Conservation (phyloP, 2,329 filamentous ascomycete species). For the Harringtonia lauricola region DNA sequence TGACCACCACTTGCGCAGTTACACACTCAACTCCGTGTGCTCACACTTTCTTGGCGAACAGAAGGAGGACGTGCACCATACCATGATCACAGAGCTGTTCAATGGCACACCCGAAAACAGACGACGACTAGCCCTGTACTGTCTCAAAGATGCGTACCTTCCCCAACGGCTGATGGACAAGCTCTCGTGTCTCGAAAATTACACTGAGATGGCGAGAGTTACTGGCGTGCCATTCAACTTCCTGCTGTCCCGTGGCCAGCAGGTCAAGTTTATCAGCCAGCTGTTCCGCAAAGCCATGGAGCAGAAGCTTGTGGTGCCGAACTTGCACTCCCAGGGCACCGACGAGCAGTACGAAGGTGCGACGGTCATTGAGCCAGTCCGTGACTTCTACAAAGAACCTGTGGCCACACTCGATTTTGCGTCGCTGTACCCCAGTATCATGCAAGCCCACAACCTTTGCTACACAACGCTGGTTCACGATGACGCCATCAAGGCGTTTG, state of each 20-base stretch:
- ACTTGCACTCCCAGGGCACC: slow-evolving; percentile 56
- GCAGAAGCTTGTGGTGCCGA: slow-evolving; percentile 88
- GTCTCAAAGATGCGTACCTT: slow-evolving; percentile 92
- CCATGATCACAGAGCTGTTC: slow-evolving; percentile 97
- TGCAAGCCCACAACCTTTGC: slow-evolving; percentile 96
- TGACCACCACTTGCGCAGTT: slow-evolving; percentile 90
- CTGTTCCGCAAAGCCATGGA: slow-evolving; percentile 90
- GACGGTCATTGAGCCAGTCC: slow-evolving; percentile 90
- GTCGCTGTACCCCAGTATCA: slow-evolving; percentile 96
- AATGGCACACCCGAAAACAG: slow-evolving; percentile 92
- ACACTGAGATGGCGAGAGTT: slow-evolving; percentile 98
- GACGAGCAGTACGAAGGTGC: slow-evolving; percentile 96
- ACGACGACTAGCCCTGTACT: slow-evolving; percentile 86
- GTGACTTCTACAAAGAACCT: slow-evolving; percentile 89
- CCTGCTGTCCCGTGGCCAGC: slow-evolving; percentile 81
- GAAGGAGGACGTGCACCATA: slow-evolving; percentile 97
- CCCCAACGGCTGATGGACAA: slow-evolving; percentile 95
- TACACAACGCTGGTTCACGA: slow-evolving; percentile 90
- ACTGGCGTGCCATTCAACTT: slow-evolving; percentile 97
- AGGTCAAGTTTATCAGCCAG: slow-evolving; percentile 96
- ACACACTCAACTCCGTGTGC: slow-evolving; percentile 92
- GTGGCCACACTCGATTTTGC: slow-evolving; percentile 98
- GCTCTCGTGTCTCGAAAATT: slow-evolving; percentile 95
- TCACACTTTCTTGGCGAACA: slow-evolving; percentile 93
- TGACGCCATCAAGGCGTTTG: slow-evolving; percentile 61